Evolutionary conservation across 495 filamentous ascomycete species (phyloP).

Genomic region (Jackrogersella multiformis): DNA sequence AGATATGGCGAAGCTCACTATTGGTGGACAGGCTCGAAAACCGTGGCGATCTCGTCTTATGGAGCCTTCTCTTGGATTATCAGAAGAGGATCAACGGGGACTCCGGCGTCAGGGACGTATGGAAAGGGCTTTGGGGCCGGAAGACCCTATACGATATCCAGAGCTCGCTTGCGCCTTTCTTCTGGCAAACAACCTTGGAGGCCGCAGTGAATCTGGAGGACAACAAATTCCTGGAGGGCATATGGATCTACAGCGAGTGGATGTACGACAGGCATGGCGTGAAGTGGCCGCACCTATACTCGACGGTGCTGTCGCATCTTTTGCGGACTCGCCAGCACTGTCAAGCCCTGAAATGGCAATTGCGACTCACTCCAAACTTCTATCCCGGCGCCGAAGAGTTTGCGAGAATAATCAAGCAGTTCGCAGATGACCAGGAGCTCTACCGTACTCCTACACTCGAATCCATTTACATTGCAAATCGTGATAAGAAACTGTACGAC

Average conservation of each 20-base stretch:
- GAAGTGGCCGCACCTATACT: constrained; percentile 58
- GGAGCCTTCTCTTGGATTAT: constrained; percentile 71
- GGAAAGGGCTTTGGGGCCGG: constrained; percentile 48
- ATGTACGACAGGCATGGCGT: constrained; percentile 59
- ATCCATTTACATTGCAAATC: constrained; percentile 62
- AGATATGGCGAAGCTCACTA: constrained; percentile 46
- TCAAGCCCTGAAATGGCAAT: constrained; percentile 50
- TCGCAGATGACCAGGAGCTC: constrained; percentile 41
- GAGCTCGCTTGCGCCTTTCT: constrained; percentile 50
- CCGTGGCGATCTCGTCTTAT: constrained; percentile 65
- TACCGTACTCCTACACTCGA: constrained; percentile 45
- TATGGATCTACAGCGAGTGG: constrained; percentile 65
- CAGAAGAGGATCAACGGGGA: constrained; percentile 68
- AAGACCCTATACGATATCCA: constrained; percentile 40
- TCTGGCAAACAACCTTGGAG: constrained; percentile 69
- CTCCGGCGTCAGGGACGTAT: constrained; percentile 57
- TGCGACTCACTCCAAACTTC: constrained; percentile 49
- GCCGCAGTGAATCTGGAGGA: constrained; percentile 51
- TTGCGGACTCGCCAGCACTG: constrained; percentile 45
- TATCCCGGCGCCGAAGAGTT: constrained; percentile 46
- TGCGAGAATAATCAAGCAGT: constrained; percentile 44
- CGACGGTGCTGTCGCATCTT: constrained; percentile 46
- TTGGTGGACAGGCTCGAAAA: constrained; percentile 65
- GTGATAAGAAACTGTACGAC: constrained; percentile 67
- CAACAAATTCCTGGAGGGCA: constrained; percentile 54